Base-by-base conservation (phyloP, 306 rosid genomes). In the Coriaria nepalensis region DNA sequence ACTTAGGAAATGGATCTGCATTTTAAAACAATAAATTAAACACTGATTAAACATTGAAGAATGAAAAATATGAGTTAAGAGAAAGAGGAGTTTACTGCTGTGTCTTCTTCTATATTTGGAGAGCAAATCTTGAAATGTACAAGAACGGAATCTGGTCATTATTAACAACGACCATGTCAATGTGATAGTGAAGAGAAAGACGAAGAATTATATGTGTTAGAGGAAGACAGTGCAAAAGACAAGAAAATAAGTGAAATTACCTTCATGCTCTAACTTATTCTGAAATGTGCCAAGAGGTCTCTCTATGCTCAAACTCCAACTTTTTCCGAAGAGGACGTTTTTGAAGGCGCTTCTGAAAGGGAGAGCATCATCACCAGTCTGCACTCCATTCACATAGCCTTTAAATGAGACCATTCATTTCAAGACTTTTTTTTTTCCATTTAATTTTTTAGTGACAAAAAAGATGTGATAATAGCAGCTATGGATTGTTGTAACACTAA, bases 341-440 rank as follows among this genome's bases (percentile, higher is more conserved):
- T 62, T 75, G 59, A 84, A 84, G 63, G 97, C 95, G 54, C 92
- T 84, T 62, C 65, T 77, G 73, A 73, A 81, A 57, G 95, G 92
- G 67, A 84, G 60, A 35, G 78, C 68, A 69, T 90, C 97, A 13
- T 83, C 78, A 61, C 81, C 97, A n/a, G 71, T 63, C 97, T 90
- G 82, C 49, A 67, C 45, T 51, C 43, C 52, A 71, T 43, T 42
- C 61, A 39, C 56, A 39, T 46, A 58, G 43, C 29, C 15, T 33
- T 55, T 49, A 51, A 45, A 62, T 68, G 47, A 75, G 63, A 51
- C 64, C 61, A 41, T 40, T 50, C 42, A 58, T 43, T 41, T 44
- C 35, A 51, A 46, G n/a, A n/a, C n/a, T n/a, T n/a, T n/a, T n/a
- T n/a, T n/a, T n/a, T n/a, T n/a, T n/a, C n/a, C n/a, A n/a, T n/a